These are phyloP conservation scores for Gentiana dahurica DNA, from an alignment of 257 asterid genomes.

Conservation along the genomic window DNA sequence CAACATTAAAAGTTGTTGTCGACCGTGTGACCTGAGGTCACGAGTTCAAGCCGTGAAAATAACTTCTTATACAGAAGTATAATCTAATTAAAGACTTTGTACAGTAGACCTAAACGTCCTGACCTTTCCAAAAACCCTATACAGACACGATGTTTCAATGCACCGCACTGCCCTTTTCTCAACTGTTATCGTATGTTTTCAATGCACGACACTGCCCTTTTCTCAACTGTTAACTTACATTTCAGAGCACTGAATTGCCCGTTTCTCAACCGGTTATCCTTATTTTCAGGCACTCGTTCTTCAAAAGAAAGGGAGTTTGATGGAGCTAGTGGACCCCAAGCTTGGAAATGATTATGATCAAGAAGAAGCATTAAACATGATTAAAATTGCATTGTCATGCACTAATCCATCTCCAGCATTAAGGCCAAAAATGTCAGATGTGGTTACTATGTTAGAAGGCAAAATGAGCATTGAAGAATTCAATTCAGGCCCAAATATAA, in stretches of 20 bases:
- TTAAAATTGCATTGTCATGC: conserved; percentile 41
- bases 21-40: too few species aligned
- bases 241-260: background rate
- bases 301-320: conserved; percentile 31
- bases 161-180: too few species aligned
- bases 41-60: too few species aligned
- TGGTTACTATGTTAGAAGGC: conserved; percentile 51
- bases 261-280: background rate
- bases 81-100: too few species aligned
- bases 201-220: background rate
- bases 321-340: conserved; percentile 49
- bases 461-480: conserved; percentile 23
- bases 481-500: conserved; percentile 23
- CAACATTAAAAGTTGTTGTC: too few species aligned
- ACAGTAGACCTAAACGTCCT: too few species aligned
- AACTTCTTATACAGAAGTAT: too few species aligned
- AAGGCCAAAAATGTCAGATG: conserved; percentile 55
- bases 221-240: background rate
- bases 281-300: conserved; percentile 45
- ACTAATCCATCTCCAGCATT: conserved; percentile 59
- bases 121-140: too few species aligned
- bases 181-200: background rate
- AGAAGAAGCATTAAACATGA: conserved; percentile 38
- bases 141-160: too few species aligned
- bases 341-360: conserved; percentile 25